A percentile compares a stretch with the other conserved stretches of the same genome.
phyloP scores from a whole-genome alignment of 192 early-diverging fungal genomes.

The Diversispora eburnea region DNA sequence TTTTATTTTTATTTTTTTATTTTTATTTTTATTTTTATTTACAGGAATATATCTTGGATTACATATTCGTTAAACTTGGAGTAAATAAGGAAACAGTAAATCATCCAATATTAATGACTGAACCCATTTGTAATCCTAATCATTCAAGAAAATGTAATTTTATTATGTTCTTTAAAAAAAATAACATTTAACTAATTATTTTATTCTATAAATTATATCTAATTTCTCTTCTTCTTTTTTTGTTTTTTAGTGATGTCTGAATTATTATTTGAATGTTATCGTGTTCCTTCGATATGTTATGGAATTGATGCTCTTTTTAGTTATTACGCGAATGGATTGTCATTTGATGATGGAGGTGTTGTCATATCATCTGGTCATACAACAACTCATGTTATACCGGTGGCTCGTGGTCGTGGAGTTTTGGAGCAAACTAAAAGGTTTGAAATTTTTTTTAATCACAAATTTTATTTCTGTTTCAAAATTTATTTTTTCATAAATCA shows the following conservation, averaged over 20 bases:
- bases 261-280: constrained; percentile 84
- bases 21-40: too few species aligned
- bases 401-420: constrained; percentile 56
- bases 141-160: constrained; percentile 68
- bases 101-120: constrained; percentile 87
- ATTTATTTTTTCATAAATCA: neutral
- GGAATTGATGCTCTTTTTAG: constrained; percentile 89
- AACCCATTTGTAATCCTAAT: constrained; percentile 72
- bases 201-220: neutral
- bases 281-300: constrained; percentile 70
- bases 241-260: constrained; percentile 71
- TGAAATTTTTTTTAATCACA: neutral
- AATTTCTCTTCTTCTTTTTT: neutral
- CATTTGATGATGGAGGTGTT: constrained; percentile 61
- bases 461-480: neutral
- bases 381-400: constrained; percentile 73
- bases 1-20: too few species aligned
- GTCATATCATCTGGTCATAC: constrained; percentile 69
- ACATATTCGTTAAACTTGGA: constrained; percentile 77
- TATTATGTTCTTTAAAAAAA: neutral
- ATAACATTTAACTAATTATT: neutral
- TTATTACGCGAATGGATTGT: constrained; percentile 66
- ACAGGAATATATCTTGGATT: constrained; percentile 82
- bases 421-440: constrained; percentile 72
- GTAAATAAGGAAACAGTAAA: constrained; percentile 64